Evolutionary conservation across 495 filamentous ascomycete genomes (phyloP).

Genomic region (Penicillium malachiteum): DNA sequence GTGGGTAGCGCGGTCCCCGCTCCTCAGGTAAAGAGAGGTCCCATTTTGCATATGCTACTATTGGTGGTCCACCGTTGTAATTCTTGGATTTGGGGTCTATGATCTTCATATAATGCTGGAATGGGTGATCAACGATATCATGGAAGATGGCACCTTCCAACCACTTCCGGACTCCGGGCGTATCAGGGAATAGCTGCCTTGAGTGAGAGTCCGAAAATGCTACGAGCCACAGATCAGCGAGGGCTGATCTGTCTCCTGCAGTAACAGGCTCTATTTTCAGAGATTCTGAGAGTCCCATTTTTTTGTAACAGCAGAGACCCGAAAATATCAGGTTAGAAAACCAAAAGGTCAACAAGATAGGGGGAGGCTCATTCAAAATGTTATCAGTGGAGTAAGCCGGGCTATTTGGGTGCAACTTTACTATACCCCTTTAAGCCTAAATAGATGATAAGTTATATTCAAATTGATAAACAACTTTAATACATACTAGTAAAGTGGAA

Average conservation of each 20-base stretch:
- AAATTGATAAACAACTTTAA: too few relatives aligned
- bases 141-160: constrained; percentile 14
- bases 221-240: neutral
- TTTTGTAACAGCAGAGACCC: too few relatives aligned
- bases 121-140: constrained; percentile 23
- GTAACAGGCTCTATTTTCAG: neutral
- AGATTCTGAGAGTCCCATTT: too few relatives aligned
- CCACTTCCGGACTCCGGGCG: constrained; percentile 26
- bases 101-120: constrained; percentile 27
- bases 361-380: too few relatives aligned
- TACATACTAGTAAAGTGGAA: too few relatives aligned
- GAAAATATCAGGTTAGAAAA: too few relatives aligned
- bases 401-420: too few relatives aligned
- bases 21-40: constrained; percentile 17
- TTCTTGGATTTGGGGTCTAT: constrained; percentile 17
- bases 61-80: constrained; percentile 9
- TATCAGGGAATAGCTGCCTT: constrained; percentile 22
- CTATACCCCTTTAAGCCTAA: too few relatives aligned
- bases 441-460: too few relatives aligned
- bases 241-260: neutral
- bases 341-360: too few relatives aligned
- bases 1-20: constrained; percentile 24
- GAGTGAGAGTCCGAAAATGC: constrained; percentile 6
- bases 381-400: too few relatives aligned
- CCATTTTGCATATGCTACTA: constrained; percentile 31